These are phyloP conservation scores for Erigeron philadelphicus DNA, from an alignment of 140 eudicot species.

Conservation along the genomic window DNA sequence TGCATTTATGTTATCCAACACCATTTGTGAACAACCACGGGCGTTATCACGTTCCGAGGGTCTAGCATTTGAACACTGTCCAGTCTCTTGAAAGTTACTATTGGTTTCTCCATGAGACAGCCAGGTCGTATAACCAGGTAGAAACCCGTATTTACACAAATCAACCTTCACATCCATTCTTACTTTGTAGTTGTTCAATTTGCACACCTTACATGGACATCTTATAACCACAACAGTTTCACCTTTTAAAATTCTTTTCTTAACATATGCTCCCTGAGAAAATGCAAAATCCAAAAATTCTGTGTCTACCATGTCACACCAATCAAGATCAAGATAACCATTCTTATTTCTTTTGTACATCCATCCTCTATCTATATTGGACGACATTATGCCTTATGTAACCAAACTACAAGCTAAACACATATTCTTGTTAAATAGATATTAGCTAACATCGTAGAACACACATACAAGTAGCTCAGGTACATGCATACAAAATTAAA, in stretches of 20 bases:
- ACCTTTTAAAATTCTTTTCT: neutral
- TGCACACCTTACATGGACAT: neutral
- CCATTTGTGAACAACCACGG: neutral
- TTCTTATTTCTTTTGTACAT: too few relatives aligned
- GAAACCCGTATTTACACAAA: neutral
- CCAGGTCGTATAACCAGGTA: neutral
- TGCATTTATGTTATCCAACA: neutral
- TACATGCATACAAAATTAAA: too few relatives aligned
- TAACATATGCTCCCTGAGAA: neutral
- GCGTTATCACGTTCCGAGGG: neutral
- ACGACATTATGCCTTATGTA: too few relatives aligned
- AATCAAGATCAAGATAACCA: neutral
- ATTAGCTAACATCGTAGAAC: too few relatives aligned
- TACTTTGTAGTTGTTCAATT: neutral
- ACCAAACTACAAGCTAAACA: too few relatives aligned
- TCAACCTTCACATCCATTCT: neutral
- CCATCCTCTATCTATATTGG: too few relatives aligned
- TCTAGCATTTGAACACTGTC: neutral
- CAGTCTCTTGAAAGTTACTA: neutral
- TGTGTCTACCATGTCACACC: neutral
- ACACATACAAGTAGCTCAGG: too few relatives aligned
- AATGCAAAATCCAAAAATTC: neutral
- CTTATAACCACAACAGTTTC: neutral
- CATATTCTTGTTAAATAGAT: too few relatives aligned
- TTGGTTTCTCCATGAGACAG: neutral